Evolutionary conservation across 768 basidiomycete genomes (phyloP), one percentile per base, ranked within the genome.

Genomic region (Rhizopogon vesiculosus): DNA sequence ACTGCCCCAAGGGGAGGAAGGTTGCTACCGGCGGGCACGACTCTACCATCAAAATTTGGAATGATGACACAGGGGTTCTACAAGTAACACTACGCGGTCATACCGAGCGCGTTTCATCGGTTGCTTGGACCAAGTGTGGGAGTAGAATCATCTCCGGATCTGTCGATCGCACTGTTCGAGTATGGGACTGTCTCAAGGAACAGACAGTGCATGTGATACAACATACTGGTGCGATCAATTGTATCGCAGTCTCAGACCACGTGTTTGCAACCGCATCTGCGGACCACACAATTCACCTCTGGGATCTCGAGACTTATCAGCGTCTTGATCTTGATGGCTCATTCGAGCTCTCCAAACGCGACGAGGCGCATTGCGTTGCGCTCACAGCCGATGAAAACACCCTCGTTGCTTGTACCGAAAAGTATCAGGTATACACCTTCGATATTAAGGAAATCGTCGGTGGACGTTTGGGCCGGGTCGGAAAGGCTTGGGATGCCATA

Each of bases 1-100:
- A 63, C 58, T 66, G 59, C 10, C 46, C 54, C 8, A 57, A 60
- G 28, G 67, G 67, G 15, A 41, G 29, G 13, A 33, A 38, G 10
- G 18, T 68, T 28, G 63, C 57, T 15, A 65, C 65, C 7, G 62
- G 59, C 13, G 62, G 62, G 7, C 41, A 46, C 9, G 67, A 68
- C 52, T 42, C 38, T 1, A 61, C 62, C 10, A 54, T 68, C 3
- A 54, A 62, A 19, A 42, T 68, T 9, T 69, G 67, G 67, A 51
- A 56, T 42, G 56, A 19, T 16, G 7, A 4, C 13, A n/a, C 43
- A 16, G 28, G 43, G 12, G 3, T 1, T 13, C 28, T 45, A 13
- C 45, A 46, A 18, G n/a, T 10, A 18, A 46, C 45, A n/a, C 29
- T 46, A 18, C 0, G 10, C 29, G 51, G 41, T 8, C 51, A 53